Conservation (phyloP, 2,329 filamentous ascomycete species). For the Colletotrichum magnum region DNA sequence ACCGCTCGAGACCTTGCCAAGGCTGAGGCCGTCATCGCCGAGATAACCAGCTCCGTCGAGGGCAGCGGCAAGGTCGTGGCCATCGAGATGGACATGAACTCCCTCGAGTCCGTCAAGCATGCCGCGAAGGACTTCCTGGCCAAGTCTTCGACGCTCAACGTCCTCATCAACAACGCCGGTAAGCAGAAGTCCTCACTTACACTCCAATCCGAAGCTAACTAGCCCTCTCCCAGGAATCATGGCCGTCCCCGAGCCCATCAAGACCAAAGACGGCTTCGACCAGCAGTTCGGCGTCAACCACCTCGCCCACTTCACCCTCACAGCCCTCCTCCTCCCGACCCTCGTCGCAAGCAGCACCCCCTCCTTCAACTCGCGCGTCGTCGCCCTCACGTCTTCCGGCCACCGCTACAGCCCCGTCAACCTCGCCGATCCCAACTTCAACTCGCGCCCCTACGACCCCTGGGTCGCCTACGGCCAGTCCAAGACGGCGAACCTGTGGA, state of each 20-base stretch:
- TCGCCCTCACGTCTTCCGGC: conserved; percentile 58
- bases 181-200: neutral
- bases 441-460: conserved; percentile 49
- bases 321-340: conserved; percentile 61
- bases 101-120: conserved; percentile 50
- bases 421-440: conserved; percentile 53
- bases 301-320: conserved; percentile 67
- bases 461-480: conserved; percentile 56
- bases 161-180: conserved; percentile 61
- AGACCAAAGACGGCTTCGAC: conserved; percentile 44
- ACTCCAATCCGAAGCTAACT: neutral
- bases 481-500: conserved; percentile 64
- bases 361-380: conserved; percentile 59
- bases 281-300: conserved; percentile 67
- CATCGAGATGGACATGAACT: conserved; percentile 49
- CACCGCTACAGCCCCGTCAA: conserved; percentile 54
- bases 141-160: conserved; percentile 43
- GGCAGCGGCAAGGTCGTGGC: conserved; percentile 48
- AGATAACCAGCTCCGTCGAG: conserved; percentile 11
- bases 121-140: conserved; percentile 42
- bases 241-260: conserved; percentile 29
- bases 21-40: conserved; percentile 46
- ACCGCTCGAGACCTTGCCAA: conserved; percentile 56
- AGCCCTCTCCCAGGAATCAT: conserved; percentile 32
- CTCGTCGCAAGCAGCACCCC: conserved; percentile 56